Base-by-base conservation (phyloP, 2,329 filamentous ascomycete species). In the Fusarium scirpi region DNA sequence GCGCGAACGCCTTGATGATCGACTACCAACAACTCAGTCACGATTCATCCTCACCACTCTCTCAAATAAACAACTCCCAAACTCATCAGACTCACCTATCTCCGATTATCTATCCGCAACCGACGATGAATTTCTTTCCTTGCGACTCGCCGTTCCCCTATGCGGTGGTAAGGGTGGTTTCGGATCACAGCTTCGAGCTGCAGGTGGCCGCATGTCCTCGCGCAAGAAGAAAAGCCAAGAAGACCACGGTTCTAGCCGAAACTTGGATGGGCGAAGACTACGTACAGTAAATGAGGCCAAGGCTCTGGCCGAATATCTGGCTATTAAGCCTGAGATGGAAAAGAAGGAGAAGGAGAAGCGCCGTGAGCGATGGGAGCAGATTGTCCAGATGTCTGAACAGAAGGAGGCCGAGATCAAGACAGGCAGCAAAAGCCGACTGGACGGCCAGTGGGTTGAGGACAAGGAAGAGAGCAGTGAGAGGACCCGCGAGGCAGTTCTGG, bases 191-290 rank as follows among this genome's bases (percentile, higher is more conserved):
- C 90, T 99, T 40, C 93, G 97, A 77, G 96, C 97, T 1, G 96
- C 96, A 5, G 96, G 97, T 78, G 96, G 97, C 43, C 95, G 97
- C 83, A 99, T 99, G 96, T 97, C 94, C 4, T 95, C 93, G n/a
- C 88, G 89, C 76, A 97, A 97, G 84, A 96, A 95, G 85, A 91
- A 91, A 76, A 91, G 91, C 59, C 89, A 92, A 74, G 94, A 97
- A 40, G 91, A 94, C 67, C 95, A 97, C 76, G 94, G 90, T 25
- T 98, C 94, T 4, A 97, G 93, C 77, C 90, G 96, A 69, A 99
- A 98, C 72, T 86, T 99, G 3, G 96, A 98, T 76, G 96, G 96
- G 0, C 90, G 96, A 24, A 89, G 96, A 60, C 80, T 99, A 58
- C 90, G 97, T 53, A 98, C 96, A 4, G 93, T 98, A 29, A 95